Base-by-base conservation (phyloP, 495 filamentous ascomycete species). In the Articulospora tetracladia region DNA sequence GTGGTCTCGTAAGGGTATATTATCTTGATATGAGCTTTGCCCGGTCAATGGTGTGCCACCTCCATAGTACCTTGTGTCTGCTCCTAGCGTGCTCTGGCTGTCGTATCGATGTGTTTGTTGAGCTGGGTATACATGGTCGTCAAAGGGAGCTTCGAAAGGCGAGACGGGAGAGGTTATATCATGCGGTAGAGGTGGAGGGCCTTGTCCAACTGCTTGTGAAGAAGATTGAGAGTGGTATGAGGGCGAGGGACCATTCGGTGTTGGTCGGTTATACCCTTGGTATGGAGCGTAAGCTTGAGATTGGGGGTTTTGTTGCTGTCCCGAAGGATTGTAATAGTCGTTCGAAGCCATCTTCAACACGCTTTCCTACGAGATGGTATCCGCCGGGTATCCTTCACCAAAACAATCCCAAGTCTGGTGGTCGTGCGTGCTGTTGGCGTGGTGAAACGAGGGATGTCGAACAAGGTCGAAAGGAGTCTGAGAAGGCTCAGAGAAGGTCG, bases 321-420 rank as follows among this genome's bases (percentile, higher is more conserved):
- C 76, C 58, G 75, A 76, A 53, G 75, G 68, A 69, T 82, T 81
- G 76, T 92, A 92, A 73, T 92, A 92, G 59, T 91, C 86, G 78
- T 92, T 89, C 61, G 90, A 81, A 54, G 91, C 88, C 91, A 95
- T 96, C 17, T 44, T 44, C 30, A 34, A 15, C n/a, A n/a, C 39
- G 10, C 39, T n/a, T 44, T 44, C 39, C n/a, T 19, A 3, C 39
- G 3, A n/a, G n/a, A 3, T 44, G 3, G 3, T 12, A 17, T 19
- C 3, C 39, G 17, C 39, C 3, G 39, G 6, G 17, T 44, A 44
- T n/a, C 39, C 11, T 3, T 44, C 3, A 3, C 11, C 17, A 44
- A 44, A 44, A 44, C 39, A 44, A 44, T 44, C 39, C 39, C 7
- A 44, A 44, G 11, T 44, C 17, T 44, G 7, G 39, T 44, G 15